Evolutionary conservation across 805 yeast species (phyloP).

Genomic region (Kazachstania bromeliacearum): DNA sequence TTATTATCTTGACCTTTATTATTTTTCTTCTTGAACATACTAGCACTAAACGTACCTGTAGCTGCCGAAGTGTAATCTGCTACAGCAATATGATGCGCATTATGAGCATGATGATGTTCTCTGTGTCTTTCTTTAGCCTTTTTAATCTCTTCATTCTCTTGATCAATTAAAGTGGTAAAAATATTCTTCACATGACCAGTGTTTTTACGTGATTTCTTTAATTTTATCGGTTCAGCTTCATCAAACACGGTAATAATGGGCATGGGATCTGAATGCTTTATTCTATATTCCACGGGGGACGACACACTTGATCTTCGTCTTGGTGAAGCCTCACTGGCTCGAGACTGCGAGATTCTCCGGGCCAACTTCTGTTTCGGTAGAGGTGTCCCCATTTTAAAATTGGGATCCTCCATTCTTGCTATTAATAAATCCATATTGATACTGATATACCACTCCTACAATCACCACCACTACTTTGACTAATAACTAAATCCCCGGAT

Average conservation of each 20-base stretch:
- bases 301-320: too few relatives aligned
- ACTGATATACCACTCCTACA: too few relatives aligned
- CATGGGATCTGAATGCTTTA: too few relatives aligned
- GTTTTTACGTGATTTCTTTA: constrained; percentile 1
- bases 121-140: constrained; percentile 1
- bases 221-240: background rate
- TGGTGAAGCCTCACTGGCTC: too few relatives aligned
- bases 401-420: constrained; percentile 7
- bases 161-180: constrained; percentile 4
- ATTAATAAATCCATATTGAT: constrained; percentile 9
- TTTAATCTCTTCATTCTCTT: constrained; percentile 1
- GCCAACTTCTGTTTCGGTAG: background rate
- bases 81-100: constrained; percentile 6
- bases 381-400: background rate
- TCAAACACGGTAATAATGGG: background rate
- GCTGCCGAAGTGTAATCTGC: constrained; percentile 22
- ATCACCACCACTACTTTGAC: too few relatives aligned
- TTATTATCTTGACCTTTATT: background rate
- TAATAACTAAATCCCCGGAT: too few relatives aligned
- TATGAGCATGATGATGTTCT: constrained; percentile 3
- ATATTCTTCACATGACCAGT: constrained; percentile 1
- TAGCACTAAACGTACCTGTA: constrained; percentile 23
- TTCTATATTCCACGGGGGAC: too few relatives aligned
- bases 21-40: constrained; percentile 13
- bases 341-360: too few relatives aligned